Conservation (phyloP, 305 asterid species). For the Ajuga reptans region DNA sequence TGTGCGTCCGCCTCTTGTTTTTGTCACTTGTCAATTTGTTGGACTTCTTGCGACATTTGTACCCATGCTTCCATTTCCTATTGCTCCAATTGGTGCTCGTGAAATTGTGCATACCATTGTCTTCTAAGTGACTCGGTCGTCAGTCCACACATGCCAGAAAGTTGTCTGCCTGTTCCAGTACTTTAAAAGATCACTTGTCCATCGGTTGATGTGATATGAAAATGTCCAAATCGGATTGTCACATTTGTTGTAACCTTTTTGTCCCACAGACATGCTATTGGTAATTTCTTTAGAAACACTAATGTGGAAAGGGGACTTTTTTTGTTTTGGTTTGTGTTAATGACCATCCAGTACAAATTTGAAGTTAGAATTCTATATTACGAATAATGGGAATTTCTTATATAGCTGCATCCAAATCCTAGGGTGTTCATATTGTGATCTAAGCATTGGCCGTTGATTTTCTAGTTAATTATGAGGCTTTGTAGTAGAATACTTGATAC, state of each 20-base stretch:
- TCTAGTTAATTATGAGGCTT: background rate
- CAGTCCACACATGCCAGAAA: background rate
- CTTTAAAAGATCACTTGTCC: background rate
- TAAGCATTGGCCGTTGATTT: background rate
- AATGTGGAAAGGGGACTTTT: background rate
- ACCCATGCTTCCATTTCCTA: background rate
- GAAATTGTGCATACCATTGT: background rate
- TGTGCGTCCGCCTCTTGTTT: too few relatives aligned
- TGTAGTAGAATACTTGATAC: background rate
- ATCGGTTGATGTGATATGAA: background rate
- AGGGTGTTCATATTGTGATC: background rate
- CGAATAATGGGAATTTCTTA: background rate
- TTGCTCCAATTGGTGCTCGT: background rate
- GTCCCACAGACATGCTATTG: background rate
- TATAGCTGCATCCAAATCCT: background rate
- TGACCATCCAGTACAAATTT: background rate
- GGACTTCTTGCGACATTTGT: background rate
- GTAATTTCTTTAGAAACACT: background rate
- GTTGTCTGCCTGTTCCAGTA: background rate
- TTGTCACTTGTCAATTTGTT: background rate
- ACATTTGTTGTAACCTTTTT: background rate
- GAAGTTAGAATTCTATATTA: background rate
- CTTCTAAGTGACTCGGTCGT: background rate
- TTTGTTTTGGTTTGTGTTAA: background rate
- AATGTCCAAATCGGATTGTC: background rate